These are phyloP conservation scores for Cardamine chenopodiifolia DNA, from an alignment of 345 rosid genomes.

Conservation along the genomic window DNA sequence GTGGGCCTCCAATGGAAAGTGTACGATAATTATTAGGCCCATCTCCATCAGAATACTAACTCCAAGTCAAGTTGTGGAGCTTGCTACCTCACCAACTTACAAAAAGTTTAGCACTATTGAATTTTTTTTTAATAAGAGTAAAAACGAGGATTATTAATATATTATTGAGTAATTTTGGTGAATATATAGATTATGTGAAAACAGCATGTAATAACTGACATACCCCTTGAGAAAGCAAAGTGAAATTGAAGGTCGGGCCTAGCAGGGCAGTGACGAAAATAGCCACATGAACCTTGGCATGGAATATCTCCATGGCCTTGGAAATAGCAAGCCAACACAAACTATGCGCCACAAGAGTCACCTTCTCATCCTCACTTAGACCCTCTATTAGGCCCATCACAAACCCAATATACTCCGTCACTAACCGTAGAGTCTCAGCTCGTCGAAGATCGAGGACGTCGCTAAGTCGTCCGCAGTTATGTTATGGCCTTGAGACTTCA, in stretches of 20 bases:
- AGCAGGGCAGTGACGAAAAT: constrained; percentile 35
- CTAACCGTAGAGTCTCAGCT: constrained; percentile 24
- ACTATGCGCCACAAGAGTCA: constrained; percentile 37
- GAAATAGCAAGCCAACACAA: constrained; percentile 32
- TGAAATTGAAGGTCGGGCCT: constrained; percentile 28
- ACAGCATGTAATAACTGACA: not conserved
- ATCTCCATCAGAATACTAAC: too few species aligned
- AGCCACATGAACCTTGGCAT: constrained; percentile 30
- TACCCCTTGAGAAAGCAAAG: constrained; percentile 38
- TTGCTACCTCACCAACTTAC: too few species aligned
- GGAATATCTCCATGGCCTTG: constrained; percentile 29
- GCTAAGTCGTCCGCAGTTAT: constrained; percentile 24
- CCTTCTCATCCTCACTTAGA: constrained; percentile 25
- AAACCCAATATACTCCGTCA: not conserved
- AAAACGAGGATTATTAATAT: not conserved
- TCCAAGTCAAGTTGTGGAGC: too few species aligned
- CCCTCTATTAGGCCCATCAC: constrained; percentile 25
- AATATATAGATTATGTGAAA: not conserved
- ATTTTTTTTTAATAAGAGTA: not conserved
- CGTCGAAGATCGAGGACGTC: constrained; percentile 6
- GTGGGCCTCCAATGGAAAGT: too few species aligned
- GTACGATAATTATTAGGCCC: too few species aligned
- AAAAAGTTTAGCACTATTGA: not conserved
- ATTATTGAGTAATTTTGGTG: not conserved
- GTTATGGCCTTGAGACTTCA: constrained; percentile 34